These are phyloP conservation scores for Tubosaeta sp. DNA, from an alignment of 768 basidiomycete species.

Conservation along the genomic window DNA sequence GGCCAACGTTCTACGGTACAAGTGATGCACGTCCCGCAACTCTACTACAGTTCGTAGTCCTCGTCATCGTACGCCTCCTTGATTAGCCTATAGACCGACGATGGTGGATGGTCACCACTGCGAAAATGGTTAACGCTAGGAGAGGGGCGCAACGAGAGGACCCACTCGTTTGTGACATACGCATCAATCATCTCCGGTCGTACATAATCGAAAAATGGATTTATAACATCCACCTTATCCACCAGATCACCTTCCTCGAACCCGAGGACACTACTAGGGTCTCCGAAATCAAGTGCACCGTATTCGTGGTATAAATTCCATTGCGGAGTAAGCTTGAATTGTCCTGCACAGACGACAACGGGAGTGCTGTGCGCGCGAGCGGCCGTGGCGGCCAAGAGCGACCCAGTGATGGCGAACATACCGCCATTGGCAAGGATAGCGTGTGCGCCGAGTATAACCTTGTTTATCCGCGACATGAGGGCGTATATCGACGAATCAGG, in stretches of 20 bases:
- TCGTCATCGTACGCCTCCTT: slow-evolving; percentile 97
- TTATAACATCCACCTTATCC: slow-evolving; percentile 88
- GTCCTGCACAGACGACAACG: slow-evolving; percentile 90
- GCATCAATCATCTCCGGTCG: slow-evolving; percentile 88
- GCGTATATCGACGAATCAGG: slow-evolving; percentile 96
- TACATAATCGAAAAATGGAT: slow-evolving; percentile 97
- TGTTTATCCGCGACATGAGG: slow-evolving; percentile 95
- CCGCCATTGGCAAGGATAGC: slow-evolving; percentile 97
- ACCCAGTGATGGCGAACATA: slow-evolving; percentile 86
- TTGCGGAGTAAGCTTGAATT: slow-evolving; percentile 92
- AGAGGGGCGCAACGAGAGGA: slow-evolving; percentile 15
- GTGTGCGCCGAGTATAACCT: slow-evolving; percentile 92
- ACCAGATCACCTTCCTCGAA: slow-evolving; percentile 77
- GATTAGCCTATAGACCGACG: slow-evolving; percentile 86
- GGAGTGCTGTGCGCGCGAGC: slow-evolving; percentile 89
- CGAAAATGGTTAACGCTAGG: slow-evolving; percentile 6
- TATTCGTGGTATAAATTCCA: slow-evolving; percentile 89
- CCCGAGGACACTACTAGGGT: slow-evolving; percentile 60
- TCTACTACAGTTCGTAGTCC: slow-evolving; percentile 63
- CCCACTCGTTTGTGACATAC: slow-evolving; percentile 97
- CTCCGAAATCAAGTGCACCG: slow-evolving; percentile 76
- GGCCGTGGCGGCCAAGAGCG: slow-evolving; percentile 79
- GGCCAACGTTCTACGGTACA: neutral
- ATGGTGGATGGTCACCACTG: slow-evolving; percentile 95
- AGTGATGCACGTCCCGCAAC: neutral